Percentiles rank a stretch among this genome's conserved stretches.
Evolutionary conservation across 2,329 filamentous ascomycete genomes (phyloP).

Genomic region (Macrophomina phaseolina): DNA sequence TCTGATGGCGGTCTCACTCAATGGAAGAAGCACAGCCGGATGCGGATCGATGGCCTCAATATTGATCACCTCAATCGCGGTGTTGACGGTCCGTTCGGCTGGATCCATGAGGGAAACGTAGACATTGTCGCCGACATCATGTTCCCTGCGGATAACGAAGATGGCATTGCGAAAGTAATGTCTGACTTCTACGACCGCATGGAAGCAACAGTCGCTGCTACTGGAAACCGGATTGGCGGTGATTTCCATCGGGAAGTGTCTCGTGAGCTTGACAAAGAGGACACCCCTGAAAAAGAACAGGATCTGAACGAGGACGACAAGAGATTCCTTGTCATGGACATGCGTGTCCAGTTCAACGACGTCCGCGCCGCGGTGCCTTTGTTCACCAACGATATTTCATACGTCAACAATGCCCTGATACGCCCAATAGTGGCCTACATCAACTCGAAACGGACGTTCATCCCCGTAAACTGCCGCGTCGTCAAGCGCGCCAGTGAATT

Average conservation of each 20-base stretch:
- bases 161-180: constrained; percentile 91
- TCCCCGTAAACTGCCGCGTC: constrained; percentile 91
- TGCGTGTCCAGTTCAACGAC: constrained; percentile 93
- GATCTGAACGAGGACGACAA: constrained; percentile 60
- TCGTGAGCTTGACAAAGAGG: constrained; percentile 6
- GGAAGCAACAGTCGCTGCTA: constrained; percentile 86
- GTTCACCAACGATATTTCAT: constrained; percentile 89
- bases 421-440: constrained; percentile 98
- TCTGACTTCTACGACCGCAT: constrained; percentile 96
- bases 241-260: constrained; percentile 32
- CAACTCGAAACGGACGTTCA: constrained; percentile 92
- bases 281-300: not conserved
- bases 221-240: constrained; percentile 61
- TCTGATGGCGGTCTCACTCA: constrained; percentile 68
- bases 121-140: constrained; percentile 96
- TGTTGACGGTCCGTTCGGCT: constrained; percentile 91
- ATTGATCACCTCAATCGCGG: constrained; percentile 96
- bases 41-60: constrained; percentile 89
- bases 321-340: constrained; percentile 88
- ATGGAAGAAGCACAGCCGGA: constrained; percentile 95
- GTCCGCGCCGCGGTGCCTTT: constrained; percentile 91
- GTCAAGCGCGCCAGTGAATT: constrained; percentile 90
- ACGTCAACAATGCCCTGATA: constrained; percentile 94
- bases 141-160: constrained; percentile 86
- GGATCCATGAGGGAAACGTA: constrained; percentile 97